These are phyloP conservation scores for Aspergillus oerlinghausenensis DNA, from an alignment of 2,329 filamentous ascomycete species.

Conservation along the genomic window DNA sequence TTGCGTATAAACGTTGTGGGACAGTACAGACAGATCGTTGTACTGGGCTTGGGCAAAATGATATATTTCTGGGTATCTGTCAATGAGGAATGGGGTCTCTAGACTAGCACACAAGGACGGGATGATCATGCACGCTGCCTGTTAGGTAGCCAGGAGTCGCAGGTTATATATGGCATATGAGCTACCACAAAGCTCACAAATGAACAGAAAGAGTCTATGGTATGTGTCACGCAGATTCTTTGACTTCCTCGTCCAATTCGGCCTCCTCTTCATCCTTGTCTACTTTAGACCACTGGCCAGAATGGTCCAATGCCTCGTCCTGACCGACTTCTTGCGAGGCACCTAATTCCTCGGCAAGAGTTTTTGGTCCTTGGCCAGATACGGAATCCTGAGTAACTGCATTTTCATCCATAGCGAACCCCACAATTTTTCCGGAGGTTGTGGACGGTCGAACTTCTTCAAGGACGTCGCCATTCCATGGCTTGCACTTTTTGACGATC, in stretches of 20 bases:
- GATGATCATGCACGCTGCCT: background rate
- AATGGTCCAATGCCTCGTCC: slow-evolving; percentile 33
- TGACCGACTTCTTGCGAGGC: slow-evolving; percentile 24
- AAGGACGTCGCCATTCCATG: slow-evolving; percentile 88
- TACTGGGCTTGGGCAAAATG: background rate
- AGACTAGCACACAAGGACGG: background rate
- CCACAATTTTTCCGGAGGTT: slow-evolving; percentile 38
- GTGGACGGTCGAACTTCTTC: slow-evolving; percentile 34
- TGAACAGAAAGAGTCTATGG: background rate
- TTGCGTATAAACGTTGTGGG: too few relatives aligned
- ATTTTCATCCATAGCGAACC: slow-evolving; percentile 34
- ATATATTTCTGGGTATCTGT: background rate
- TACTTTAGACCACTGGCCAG: slow-evolving; percentile 34
- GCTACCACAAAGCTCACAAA: background rate
- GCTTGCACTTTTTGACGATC: slow-evolving; percentile 75
- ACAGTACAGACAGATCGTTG: background rate
- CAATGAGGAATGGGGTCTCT: background rate
- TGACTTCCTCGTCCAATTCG: slow-evolving; percentile 1
- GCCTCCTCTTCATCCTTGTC: slow-evolving; percentile 20
- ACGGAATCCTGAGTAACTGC: slow-evolving; percentile 9
- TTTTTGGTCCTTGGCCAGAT: slow-evolving; percentile 4
- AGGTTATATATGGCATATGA: background rate
- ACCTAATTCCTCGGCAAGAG: slow-evolving; percentile 13
- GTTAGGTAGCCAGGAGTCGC: background rate
- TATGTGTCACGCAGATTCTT: background rate